These are phyloP conservation scores for Sugiyamaella xylanicola DNA, from an alignment of 1,139 yeast genomes.

Conservation along the genomic window DNA sequence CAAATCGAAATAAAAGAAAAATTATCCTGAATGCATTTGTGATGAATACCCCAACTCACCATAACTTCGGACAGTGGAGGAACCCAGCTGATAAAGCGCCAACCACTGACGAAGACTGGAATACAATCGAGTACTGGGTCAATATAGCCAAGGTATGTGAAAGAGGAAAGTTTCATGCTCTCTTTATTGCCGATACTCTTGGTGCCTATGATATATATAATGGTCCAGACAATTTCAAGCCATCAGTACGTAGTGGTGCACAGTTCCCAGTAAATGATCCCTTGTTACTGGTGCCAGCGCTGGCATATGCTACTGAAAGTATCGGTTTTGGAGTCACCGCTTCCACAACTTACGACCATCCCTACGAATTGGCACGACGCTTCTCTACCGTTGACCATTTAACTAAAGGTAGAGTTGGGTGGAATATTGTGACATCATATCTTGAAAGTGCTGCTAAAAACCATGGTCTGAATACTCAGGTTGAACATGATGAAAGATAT, in stretches of 20 bases:
- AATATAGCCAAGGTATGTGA: constrained; percentile 51
- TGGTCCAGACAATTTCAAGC: constrained; percentile 43
- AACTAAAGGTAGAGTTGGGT: constrained; percentile 48
- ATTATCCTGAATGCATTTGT: constrained; percentile 19
- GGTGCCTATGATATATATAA: constrained; percentile 51
- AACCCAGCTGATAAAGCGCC: constrained; percentile 82
- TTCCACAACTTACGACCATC: constrained; percentile 48
- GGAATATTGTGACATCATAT: constrained; percentile 49
- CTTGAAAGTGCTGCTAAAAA: constrained; percentile 42
- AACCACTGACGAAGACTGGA: constrained; percentile 75
- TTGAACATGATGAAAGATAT: constrained; percentile 47
- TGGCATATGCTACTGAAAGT: constrained; percentile 47
- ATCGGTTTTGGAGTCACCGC: constrained; percentile 48
- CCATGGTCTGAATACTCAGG: constrained; percentile 35
- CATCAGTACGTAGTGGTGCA: constrained; percentile 46
- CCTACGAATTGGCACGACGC: constrained; percentile 47
- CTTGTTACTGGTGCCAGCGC: constrained; percentile 43
- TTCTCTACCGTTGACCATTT: constrained; percentile 48
- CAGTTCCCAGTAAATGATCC: constrained; percentile 48
- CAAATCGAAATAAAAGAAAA: constrained; percentile 13
- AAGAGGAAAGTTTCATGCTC: constrained; percentile 49
- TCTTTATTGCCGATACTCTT: constrained; percentile 53
- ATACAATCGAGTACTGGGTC: constrained; percentile 51
- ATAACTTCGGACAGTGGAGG: constrained; percentile 43
- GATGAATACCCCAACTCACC: constrained; percentile 21